Conservation (phyloP, 805 yeast genomes). For the Yarrowia porcina region DNA sequence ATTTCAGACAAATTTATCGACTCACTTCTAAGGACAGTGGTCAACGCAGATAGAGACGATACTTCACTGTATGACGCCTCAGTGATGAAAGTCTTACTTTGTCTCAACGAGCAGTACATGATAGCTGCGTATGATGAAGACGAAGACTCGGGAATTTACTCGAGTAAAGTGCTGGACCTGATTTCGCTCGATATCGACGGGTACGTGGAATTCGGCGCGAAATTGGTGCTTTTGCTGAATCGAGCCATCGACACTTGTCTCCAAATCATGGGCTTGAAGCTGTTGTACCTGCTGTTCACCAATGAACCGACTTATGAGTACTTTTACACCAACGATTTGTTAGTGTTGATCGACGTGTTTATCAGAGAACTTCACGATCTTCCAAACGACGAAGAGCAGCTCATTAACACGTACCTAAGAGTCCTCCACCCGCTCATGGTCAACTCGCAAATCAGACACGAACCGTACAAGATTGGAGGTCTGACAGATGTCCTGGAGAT, state of each 20-base stretch:
- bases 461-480: slow-evolving; percentile 57
- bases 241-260: slow-evolving; percentile 65
- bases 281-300: slow-evolving; percentile 70
- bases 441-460: slow-evolving; percentile 56
- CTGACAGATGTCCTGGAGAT: slow-evolving; percentile 51
- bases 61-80: slow-evolving; percentile 49
- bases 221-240: slow-evolving; percentile 71
- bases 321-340: slow-evolving; percentile 78
- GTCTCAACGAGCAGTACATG: slow-evolving; percentile 86
- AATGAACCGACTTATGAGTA: slow-evolving; percentile 60
- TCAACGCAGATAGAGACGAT: slow-evolving; percentile 36
- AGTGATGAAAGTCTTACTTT: slow-evolving; percentile 65
- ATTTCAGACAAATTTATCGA: slow-evolving; percentile 48
- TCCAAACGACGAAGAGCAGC: slow-evolving; percentile 54
- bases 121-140: slow-evolving; percentile 38
- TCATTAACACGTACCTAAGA: slow-evolving; percentile 68
- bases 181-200: slow-evolving; percentile 46
- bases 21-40: slow-evolving; percentile 48
- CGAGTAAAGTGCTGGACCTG: slow-evolving; percentile 55
- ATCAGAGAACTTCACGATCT: slow-evolving; percentile 74
- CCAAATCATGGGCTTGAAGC: slow-evolving; percentile 74
- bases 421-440: slow-evolving; percentile 69
- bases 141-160: neutral
- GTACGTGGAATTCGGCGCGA: slow-evolving; percentile 59
- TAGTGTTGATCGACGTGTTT: slow-evolving; percentile 78